phyloP scores from a whole-genome alignment of 176 grass and related monocot species.

The Juncus inflexus region DNA sequence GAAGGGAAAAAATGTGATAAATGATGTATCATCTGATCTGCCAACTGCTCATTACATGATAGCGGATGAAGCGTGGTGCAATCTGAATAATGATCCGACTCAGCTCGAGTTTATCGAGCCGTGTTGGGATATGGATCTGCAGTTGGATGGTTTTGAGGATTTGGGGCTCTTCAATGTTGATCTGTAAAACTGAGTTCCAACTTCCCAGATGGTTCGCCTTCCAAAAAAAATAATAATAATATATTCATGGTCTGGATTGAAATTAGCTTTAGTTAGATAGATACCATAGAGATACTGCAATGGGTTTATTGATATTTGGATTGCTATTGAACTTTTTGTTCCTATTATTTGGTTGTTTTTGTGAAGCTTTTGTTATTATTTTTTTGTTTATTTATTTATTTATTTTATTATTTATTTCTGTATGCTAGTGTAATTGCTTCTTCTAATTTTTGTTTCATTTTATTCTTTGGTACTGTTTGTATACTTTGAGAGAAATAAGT shows the following conservation, averaged over 20 bases:
- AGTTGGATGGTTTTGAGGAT: conserved; percentile 14
- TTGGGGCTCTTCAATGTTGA: background rate
- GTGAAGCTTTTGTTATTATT: background rate
- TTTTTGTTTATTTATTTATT: background rate
- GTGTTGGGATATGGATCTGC: conserved; percentile 18
- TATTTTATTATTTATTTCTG: background rate
- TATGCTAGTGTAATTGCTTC: background rate
- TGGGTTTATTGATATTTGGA: conserved; percentile 22
- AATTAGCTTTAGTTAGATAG: background rate
- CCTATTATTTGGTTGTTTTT: background rate
- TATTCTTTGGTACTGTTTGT: background rate
- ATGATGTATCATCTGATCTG: background rate
- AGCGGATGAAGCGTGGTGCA: background rate
- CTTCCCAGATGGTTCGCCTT: background rate
- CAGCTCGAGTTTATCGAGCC: conserved; percentile 20
- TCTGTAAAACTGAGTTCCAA: background rate
- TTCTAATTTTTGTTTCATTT: background rate
- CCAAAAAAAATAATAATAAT: background rate
- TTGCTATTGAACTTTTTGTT: background rate
- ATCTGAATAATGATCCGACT: conserved; percentile 6
- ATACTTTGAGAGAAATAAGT: too few relatives aligned
- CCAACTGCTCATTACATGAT: background rate
- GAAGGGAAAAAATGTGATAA: conserved; percentile 17
- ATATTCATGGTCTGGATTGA: background rate
- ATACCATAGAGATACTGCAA: background rate